phyloP scores from a whole-genome alignment of 352 stramenopile species.

The Phytophthora megakarya region DNA sequence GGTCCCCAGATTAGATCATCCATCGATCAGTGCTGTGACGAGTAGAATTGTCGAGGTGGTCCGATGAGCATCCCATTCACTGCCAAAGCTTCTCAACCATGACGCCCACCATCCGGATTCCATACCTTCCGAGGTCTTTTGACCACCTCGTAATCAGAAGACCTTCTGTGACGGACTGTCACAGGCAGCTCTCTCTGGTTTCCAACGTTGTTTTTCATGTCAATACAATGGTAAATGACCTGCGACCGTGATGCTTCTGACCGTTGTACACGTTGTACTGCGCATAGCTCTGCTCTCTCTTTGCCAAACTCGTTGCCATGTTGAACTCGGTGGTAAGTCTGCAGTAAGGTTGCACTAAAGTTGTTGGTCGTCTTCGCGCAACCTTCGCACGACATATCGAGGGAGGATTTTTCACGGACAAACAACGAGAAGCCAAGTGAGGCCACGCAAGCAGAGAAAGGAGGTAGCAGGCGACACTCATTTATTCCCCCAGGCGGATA shows the following conservation, averaged over 20 bases:
- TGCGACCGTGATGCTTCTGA: no score
- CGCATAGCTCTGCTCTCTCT: no score
- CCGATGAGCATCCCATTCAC: not conserved
- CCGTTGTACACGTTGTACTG: no score
- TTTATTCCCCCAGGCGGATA: slow-evolving; percentile 34
- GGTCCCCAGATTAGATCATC: not conserved
- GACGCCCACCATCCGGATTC: no score
- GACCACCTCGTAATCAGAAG: no score
- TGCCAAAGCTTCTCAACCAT: not conserved
- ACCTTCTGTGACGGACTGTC: no score
- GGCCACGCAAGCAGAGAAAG: slow-evolving; percentile 40
- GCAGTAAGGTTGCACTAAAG: not conserved
- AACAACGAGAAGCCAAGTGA: slow-evolving; percentile 41
- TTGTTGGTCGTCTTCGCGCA: slow-evolving; percentile 12
- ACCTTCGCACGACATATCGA: slow-evolving; percentile 16
- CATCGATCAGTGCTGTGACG: no score
- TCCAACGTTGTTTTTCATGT: no score
- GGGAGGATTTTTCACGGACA: slow-evolving; percentile 41
- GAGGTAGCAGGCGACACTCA: slow-evolving; percentile 30
- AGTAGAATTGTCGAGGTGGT: not conserved
- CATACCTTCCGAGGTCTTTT: no score
- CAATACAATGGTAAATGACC: no score
- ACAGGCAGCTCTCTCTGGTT: no score
- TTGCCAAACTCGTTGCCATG: no score
- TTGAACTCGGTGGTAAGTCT: not conserved